phyloP scores from a whole-genome alignment of 2,329 filamentous ascomycete species.

The Aspergillus sp. region DNA sequence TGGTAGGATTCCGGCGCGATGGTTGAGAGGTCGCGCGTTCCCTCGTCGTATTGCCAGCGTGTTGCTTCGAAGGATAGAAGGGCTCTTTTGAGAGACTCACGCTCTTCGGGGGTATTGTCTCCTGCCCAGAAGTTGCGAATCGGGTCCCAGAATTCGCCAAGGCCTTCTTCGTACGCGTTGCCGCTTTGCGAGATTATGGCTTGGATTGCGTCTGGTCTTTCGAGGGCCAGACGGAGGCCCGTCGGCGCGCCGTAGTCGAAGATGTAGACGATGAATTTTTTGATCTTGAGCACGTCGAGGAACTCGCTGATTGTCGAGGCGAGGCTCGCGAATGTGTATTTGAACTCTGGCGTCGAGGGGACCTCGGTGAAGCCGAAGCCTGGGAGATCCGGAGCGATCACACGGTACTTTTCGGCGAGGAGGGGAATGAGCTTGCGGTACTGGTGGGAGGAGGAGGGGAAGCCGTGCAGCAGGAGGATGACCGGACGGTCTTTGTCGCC shows the following conservation, averaged over 20 bases:
- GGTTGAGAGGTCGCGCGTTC: slow-evolving; percentile 37
- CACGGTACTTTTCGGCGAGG: slow-evolving; percentile 46
- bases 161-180: slow-evolving; percentile 63
- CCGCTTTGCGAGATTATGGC: slow-evolving; percentile 65
- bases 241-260: slow-evolving; percentile 67
- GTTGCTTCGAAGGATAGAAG: slow-evolving; percentile 47
- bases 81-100: slow-evolving; percentile 39
- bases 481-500: slow-evolving; percentile 39
- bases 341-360: slow-evolving; percentile 45
- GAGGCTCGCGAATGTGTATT: slow-evolving; percentile 60
- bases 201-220: slow-evolving; percentile 52
- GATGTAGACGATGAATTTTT: slow-evolving; percentile 61
- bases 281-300: slow-evolving; percentile 52
- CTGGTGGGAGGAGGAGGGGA: slow-evolving; percentile 52
- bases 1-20: slow-evolving; percentile 53
- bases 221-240: slow-evolving; percentile 58
- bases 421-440: slow-evolving; percentile 53
- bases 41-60: slow-evolving; percentile 52
- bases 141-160: slow-evolving; percentile 58
- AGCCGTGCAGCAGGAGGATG: slow-evolving; percentile 54
- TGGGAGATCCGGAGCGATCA: slow-evolving; percentile 63
- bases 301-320: slow-evolving; percentile 55
- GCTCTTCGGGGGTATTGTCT: slow-evolving; percentile 35
- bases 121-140: slow-evolving; percentile 53
- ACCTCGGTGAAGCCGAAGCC: slow-evolving; percentile 64